phyloP scores from a whole-genome alignment of 2,329 filamentous ascomycete species.

The Colletotrichum sidae region DNA sequence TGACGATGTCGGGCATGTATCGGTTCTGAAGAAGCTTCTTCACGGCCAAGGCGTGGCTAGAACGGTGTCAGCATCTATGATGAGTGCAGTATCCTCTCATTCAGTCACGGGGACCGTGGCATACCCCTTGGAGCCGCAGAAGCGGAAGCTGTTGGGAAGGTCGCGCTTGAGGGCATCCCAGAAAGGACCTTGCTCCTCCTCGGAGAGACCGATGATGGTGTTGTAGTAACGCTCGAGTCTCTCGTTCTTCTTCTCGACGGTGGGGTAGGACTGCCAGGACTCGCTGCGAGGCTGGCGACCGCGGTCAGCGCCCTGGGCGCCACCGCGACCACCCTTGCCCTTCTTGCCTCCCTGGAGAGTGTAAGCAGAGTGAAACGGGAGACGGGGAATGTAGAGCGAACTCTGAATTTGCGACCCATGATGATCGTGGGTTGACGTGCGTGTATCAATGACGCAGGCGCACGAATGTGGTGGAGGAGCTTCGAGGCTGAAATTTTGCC shows the following conservation, averaged over 20 bases:
- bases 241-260: constrained; percentile 83
- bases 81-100: neutral
- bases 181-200: constrained; percentile 82
- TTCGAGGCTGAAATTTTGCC: constrained; percentile 33
- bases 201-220: constrained; percentile 77
- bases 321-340: constrained; percentile 31
- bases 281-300: constrained; percentile 37
- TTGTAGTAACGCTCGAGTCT: constrained; percentile 91
- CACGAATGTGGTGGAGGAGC: constrained; percentile 18
- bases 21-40: constrained; percentile 87
- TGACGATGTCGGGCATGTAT: constrained; percentile 91
- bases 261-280: constrained; percentile 56
- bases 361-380: constrained; percentile 4
- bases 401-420: constrained; percentile 37
- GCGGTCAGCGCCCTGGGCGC: constrained; percentile 23
- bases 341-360: constrained; percentile 27
- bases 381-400: neutral
- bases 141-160: constrained; percentile 96
- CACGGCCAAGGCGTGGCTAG: constrained; percentile 89
- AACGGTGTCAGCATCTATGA: constrained; percentile 15
- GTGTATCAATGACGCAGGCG: constrained; percentile 14
- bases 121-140: constrained; percentile 93
- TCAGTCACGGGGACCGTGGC: constrained; percentile 33
- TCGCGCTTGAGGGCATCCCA: constrained; percentile 87
- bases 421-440: constrained; percentile 17